Percentiles rank a stretch among this genome's conserved stretches.
Conservation (phyloP, 768 basidiomycete genomes). For the Russula foetens region DNA sequence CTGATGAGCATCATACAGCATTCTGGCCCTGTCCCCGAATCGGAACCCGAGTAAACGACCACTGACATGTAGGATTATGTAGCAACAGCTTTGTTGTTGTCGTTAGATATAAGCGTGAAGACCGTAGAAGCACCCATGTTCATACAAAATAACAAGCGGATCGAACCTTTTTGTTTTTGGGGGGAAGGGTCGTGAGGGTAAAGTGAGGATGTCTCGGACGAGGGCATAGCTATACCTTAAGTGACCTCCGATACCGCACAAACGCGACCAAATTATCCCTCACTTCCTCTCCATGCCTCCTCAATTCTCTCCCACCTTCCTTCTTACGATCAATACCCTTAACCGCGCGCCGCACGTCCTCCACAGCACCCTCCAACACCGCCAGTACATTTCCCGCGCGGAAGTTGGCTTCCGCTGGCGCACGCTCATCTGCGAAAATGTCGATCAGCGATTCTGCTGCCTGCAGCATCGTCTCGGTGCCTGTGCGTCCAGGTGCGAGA, state of each 20-base stretch:
- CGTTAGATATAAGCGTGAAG: not conserved
- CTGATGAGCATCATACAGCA: not conserved
- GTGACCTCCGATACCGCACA: conserved; percentile 57
- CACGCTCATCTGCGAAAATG: conserved; percentile 83
- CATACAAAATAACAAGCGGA: not conserved
- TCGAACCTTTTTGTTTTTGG: not conserved
- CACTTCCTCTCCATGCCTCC: conserved; percentile 65
- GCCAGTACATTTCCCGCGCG: conserved; percentile 50
- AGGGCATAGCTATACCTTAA: conserved; percentile 33
- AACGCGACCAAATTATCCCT: conserved; percentile 71
- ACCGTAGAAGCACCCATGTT: not conserved
- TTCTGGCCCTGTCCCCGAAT: conserved; percentile 4
- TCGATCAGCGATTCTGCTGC: conserved; percentile 80
- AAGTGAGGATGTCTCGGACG: not conserved
- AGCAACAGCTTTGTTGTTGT: not conserved
- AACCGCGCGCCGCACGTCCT: conserved; percentile 53
- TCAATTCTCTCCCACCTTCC: conserved; percentile 56
- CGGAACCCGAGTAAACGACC: not conserved
- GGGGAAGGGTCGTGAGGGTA: too few species aligned
- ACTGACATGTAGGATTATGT: not conserved
- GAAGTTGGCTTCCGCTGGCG: conserved; percentile 78
- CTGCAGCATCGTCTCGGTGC: conserved; percentile 68
- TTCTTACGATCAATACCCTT: conserved; percentile 59
- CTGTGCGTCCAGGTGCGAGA: conserved; percentile 34
- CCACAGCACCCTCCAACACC: conserved; percentile 48